Evolutionary conservation across 768 basidiomycete species (phyloP).

Genomic region (Leccinum fibrillosum): DNA sequence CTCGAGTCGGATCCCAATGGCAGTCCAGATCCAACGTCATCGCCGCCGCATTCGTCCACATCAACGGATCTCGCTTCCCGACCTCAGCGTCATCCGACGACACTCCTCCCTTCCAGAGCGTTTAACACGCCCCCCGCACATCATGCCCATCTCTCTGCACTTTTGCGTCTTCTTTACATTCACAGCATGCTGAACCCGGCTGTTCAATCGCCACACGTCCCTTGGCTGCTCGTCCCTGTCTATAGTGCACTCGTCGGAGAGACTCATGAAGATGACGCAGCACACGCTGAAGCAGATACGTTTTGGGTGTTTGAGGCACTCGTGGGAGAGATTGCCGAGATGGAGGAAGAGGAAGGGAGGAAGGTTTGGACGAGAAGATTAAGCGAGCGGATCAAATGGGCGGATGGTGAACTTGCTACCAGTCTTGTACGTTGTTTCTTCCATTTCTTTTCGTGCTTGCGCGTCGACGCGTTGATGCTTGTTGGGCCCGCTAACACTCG

Average conservation of each 20-base stretch:
- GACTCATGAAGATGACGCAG: constrained; percentile 53
- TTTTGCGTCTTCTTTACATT: constrained; percentile 68
- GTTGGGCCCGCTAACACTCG: not conserved
- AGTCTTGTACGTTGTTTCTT: constrained; percentile 45
- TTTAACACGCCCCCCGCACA: constrained; percentile 48
- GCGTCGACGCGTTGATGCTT: not conserved
- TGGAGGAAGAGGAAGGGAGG: constrained; percentile 67
- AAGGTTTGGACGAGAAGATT: constrained; percentile 61
- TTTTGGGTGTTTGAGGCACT: constrained; percentile 82
- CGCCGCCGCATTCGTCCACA: constrained; percentile 29
- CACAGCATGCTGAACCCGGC: constrained; percentile 72
- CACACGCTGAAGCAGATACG: constrained; percentile 74
- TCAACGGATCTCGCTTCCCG: constrained; percentile 30
- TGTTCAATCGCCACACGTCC: constrained; percentile 62
- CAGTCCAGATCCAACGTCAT: not conserved
- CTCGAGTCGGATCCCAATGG: constrained; percentile 31
- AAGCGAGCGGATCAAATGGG: constrained; percentile 57
- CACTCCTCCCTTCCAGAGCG: constrained; percentile 46
- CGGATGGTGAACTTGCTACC: constrained; percentile 57
- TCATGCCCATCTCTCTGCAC: constrained; percentile 56
- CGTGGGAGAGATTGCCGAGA: constrained; percentile 66
- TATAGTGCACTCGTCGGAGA: constrained; percentile 64
- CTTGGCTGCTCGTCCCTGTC: constrained; percentile 66
- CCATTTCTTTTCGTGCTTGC: not conserved
- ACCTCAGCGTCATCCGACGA: constrained; percentile 34